Evolutionary conservation across 495 filamentous ascomycete genomes (phyloP).

Genomic region (Penicillium paradoxum): DNA sequence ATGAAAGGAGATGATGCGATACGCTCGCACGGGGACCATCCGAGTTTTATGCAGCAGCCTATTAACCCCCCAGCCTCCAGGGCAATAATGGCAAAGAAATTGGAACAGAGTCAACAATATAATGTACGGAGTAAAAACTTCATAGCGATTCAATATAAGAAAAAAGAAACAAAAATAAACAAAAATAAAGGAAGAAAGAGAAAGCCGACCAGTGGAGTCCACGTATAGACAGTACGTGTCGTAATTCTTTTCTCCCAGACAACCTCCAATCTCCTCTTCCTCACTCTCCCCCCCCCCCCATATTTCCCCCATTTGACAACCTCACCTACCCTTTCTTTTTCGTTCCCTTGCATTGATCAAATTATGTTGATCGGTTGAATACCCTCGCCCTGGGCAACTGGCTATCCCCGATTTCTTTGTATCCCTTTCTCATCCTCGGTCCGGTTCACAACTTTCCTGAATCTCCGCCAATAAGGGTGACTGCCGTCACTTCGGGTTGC

Average conservation of each 20-base stretch:
- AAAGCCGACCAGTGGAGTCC: constrained; percentile 18
- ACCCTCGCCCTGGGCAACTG: constrained; percentile 1
- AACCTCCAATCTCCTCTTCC: constrained; percentile 10
- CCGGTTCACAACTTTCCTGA: constrained; percentile 18
- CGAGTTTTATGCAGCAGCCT: constrained; percentile 6
- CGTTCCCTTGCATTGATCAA: constrained; percentile 1
- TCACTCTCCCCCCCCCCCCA: constrained; percentile 3
- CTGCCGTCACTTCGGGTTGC: constrained; percentile 24
- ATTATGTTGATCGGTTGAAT: constrained; percentile 20
- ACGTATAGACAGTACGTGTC: constrained; percentile 14
- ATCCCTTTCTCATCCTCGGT: constrained; percentile 9
- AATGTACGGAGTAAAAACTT: too few species aligned
- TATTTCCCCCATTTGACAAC: constrained; percentile 5
- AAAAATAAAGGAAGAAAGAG: too few species aligned
- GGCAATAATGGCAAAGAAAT: background rate
- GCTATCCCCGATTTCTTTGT: constrained; percentile 4
- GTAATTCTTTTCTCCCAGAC: constrained; percentile 18
- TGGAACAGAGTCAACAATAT: too few species aligned
- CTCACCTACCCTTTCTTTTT: background rate
- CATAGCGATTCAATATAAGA: too few species aligned
- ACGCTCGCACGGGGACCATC: background rate
- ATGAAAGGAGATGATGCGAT: too few species aligned
- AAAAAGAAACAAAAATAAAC: too few species aligned
- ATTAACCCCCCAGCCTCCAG: background rate
- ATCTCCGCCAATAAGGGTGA: constrained; percentile 23